Evolutionary conservation across 2,329 filamentous ascomycete genomes (phyloP), one percentile per base, ranked within the genome.

Genomic region (Colletotrichum lentis): DNA sequence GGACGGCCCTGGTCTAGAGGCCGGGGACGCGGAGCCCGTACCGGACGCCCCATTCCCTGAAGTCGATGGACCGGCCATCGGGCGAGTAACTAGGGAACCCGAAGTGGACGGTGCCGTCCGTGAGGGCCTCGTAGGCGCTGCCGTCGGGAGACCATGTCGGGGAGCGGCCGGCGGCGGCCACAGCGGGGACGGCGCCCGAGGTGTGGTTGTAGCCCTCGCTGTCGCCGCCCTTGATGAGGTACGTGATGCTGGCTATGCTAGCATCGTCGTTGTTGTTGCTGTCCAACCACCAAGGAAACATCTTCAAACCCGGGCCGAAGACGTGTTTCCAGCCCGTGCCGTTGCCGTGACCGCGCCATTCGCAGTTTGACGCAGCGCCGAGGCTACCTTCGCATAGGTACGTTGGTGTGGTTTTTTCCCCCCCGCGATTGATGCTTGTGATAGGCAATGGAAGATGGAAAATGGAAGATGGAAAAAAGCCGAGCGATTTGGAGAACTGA

Each of bases 101-200:
- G 18, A 57, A 59, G 47, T 64, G 62, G 37, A 64, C 55, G 12
- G 55, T 64, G 54, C 54, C 54, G 54, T 64, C 62, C 11, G 54
- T 64, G 35, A 64, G 44, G 6, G 62, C 62, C 54, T 64, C 62
- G 7, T 64, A 44, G 16, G n/a, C 59, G 46, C 41, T 59, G 5
- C 62, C 64, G 39, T 67, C 64, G 6, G 64, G 64, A 5, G 64
- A 67, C 64, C 59, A 63, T 16, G 64, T 43, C n/a, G 64, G 64
- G 0, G 64, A 67, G 20, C 64, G 64, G 59, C 63, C 39, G 37
- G 59, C 64, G 8, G 64, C 64, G 7, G 39, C 47, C 11, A 63
- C 59, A 27, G 59, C 52, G 7, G 64, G 24, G 14, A 55, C 37
- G 27, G 37, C 24, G 5, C 59, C 46, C 4, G 53, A 63, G 39